Evolutionary conservation across 352 stramenopile species (phyloP).

Genomic region (Phytophthora meadii): DNA sequence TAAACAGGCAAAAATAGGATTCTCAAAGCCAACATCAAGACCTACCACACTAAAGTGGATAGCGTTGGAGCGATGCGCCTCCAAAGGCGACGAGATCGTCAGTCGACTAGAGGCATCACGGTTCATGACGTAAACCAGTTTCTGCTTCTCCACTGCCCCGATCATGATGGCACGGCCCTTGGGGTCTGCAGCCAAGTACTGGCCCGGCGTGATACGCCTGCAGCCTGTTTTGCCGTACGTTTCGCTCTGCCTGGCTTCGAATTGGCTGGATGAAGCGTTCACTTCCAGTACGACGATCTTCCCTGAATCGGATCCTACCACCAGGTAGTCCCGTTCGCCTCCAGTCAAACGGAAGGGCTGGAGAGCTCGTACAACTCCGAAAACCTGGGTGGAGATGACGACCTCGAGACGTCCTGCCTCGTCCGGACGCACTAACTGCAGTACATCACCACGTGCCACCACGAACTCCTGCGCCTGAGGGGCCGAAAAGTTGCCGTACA

Average conservation of each 20-base stretch:
- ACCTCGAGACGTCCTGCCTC: slow-evolving; percentile 75
- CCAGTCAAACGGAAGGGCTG: slow-evolving; percentile 89
- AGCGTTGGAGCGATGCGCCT: slow-evolving; percentile 96
- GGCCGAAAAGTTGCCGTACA: slow-evolving; percentile 93
- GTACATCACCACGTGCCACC: slow-evolving; percentile 91
- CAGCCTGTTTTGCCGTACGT: slow-evolving; percentile 97
- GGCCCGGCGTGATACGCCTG: slow-evolving; percentile 96
- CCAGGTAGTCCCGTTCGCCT: slow-evolving; percentile 94
- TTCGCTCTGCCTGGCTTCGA: slow-evolving; percentile 92
- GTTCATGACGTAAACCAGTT: slow-evolving; percentile 99
- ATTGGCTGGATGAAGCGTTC: slow-evolving; percentile 75
- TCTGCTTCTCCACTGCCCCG: slow-evolving; percentile 97
- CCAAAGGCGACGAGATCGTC: slow-evolving; percentile 98
- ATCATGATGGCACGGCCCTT: slow-evolving; percentile 98
- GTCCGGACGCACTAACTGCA: slow-evolving; percentile 94
- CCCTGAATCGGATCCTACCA: slow-evolving; percentile 96
- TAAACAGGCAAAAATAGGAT: slow-evolving; percentile 98
- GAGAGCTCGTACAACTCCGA: slow-evolving; percentile 94
- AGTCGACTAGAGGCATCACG: slow-evolving; percentile 93
- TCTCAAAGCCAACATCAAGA: slow-evolving; percentile 99
- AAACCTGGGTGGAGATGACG: slow-evolving; percentile 88
- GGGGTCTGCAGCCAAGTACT: slow-evolving; percentile 98
- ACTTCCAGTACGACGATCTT: slow-evolving; percentile 97
- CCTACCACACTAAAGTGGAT: slow-evolving; percentile 96
- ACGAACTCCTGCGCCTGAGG: slow-evolving; percentile 95